Evolutionary conservation across 1,284 basidiomycete genomes (phyloP).

Genomic region (Malassezia psittaci): DNA sequence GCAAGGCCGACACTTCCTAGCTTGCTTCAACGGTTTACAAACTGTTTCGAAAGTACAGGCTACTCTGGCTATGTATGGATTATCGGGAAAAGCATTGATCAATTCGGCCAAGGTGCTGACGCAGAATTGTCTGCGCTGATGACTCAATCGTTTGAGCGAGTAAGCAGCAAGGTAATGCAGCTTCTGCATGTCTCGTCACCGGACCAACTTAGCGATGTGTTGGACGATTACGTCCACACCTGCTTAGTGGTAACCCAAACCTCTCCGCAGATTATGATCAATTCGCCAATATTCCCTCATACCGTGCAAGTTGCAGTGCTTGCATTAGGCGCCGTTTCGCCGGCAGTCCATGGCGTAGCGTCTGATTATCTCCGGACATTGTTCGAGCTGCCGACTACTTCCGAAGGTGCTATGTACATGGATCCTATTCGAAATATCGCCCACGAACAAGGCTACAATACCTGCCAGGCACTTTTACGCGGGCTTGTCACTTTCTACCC

Average conservation of each 20-base stretch:
- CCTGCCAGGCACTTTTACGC: constrained; percentile 62
- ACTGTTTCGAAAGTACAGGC: constrained; percentile 69
- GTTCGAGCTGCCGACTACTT: constrained; percentile 55
- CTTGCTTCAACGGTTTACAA: constrained; percentile 64
- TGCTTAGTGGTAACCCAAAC: constrained; percentile 61
- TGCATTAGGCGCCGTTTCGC: constrained; percentile 39
- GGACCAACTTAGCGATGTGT: constrained; percentile 51
- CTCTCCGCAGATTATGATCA: constrained; percentile 60
- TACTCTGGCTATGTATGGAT: constrained; percentile 91
- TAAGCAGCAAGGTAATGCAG: constrained; percentile 21
- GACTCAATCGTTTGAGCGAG: constrained; percentile 26
- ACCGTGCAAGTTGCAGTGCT: constrained; percentile 31
- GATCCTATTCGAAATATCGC: constrained; percentile 61
- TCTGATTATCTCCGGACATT: constrained; percentile 69
- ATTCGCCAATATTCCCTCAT: constrained; percentile 52
- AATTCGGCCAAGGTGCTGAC: constrained; percentile 25
- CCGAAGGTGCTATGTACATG: constrained; percentile 52
- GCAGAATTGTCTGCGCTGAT: constrained; percentile 22
- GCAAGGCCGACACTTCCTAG: constrained; percentile 62
- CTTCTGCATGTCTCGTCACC: constrained; percentile 11
- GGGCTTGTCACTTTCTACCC: constrained; percentile 74
- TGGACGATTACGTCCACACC: constrained; percentile 89
- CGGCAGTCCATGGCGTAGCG: constrained; percentile 68
- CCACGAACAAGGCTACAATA: constrained; percentile 62
- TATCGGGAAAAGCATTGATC: constrained; percentile 60